Conservation (phyloP, 768 basidiomycete genomes). For the Pulveroboletus ravenelii region DNA sequence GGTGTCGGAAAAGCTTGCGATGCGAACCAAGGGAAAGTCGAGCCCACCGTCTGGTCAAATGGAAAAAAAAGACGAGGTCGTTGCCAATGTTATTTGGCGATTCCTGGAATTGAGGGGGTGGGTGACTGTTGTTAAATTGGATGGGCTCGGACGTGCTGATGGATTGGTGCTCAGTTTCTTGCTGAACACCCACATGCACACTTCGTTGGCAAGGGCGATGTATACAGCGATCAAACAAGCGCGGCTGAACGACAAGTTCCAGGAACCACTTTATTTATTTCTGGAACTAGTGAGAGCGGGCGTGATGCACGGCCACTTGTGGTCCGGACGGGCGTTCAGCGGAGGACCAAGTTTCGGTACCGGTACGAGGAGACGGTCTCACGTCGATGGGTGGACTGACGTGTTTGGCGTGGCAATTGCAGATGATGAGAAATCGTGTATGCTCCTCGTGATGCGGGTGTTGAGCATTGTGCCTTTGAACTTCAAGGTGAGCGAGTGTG, state of each 20-base stretch:
- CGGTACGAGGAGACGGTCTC: slow-evolving; percentile 47
- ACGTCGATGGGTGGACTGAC: slow-evolving; percentile 25
- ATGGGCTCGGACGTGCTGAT: slow-evolving; percentile 3
- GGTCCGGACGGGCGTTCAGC: slow-evolving; percentile 83
- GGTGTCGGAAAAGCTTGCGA: slow-evolving; percentile 70
- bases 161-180: slow-evolving; percentile 61
- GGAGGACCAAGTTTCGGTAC: slow-evolving; percentile 94
- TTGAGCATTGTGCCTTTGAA: slow-evolving; percentile 91
- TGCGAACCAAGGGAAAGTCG: slow-evolving; percentile 72
- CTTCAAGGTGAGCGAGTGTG: slow-evolving; percentile 66
- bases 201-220: slow-evolving; percentile 88
- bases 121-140: slow-evolving; percentile 11
- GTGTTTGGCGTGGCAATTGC: slow-evolving; percentile 19
- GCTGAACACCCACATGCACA: slow-evolving; percentile 82
- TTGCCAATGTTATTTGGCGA: slow-evolving; percentile 97
- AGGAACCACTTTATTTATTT: slow-evolving; percentile 92
- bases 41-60: slow-evolving; percentile 44
- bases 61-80: slow-evolving; percentile 97
- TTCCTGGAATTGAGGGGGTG: slow-evolving; percentile 96
- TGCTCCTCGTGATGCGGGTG: slow-evolving; percentile 95
- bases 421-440: slow-evolving; percentile 93
- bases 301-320: slow-evolving; percentile 91
- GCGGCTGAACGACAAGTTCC: slow-evolving; percentile 95
- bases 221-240: slow-evolving; percentile 72
- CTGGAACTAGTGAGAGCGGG: slow-evolving; percentile 95